These are phyloP conservation scores for Cystoisospora suis DNA, from an alignment of 169 alveolate genomes.

Conservation along the genomic window DNA sequence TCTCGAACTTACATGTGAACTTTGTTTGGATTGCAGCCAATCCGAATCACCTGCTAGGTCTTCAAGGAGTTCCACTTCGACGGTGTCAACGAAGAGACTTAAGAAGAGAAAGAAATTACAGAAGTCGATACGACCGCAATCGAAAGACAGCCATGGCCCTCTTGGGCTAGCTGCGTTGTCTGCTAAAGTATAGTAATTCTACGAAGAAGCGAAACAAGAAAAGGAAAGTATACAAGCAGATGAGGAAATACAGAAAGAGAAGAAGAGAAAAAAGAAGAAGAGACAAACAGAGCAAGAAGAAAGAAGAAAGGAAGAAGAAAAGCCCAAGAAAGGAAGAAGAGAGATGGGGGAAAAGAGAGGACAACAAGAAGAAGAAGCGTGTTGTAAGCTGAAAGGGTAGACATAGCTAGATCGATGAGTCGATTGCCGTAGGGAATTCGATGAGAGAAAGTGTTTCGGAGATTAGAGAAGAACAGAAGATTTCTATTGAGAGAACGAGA, in stretches of 20 bases:
- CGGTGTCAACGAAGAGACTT: constrained; percentile 41
- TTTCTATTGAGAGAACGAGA: too few relatives aligned
- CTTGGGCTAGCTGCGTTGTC: constrained; percentile 6
- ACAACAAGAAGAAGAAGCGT: too few relatives aligned
- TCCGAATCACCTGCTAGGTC: not conserved
- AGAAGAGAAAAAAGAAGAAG: not conserved
- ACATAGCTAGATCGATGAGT: too few relatives aligned
- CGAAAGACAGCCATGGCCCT: constrained; percentile 62
- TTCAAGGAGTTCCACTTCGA: constrained; percentile 23
- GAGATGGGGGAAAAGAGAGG: not conserved
- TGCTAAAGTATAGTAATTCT: not conserved
- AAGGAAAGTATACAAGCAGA: not conserved
- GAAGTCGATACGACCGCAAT: constrained; percentile 54
- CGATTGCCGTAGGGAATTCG: too few relatives aligned
- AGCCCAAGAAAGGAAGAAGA: not conserved
- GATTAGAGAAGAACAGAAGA: too few relatives aligned
- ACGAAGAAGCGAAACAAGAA: not conserved
- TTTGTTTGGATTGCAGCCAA: not conserved
- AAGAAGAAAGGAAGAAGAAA: not conserved
- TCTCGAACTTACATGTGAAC: not conserved
- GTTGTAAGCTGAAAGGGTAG: not conserved
- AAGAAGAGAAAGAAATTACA: constrained; percentile 48
- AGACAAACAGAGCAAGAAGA: not conserved
- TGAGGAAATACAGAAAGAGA: not conserved
- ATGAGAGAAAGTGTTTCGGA: too few relatives aligned